A percentile compares a stretch with the other conserved stretches of the same genome.
Evolutionary conservation across 2,329 filamentous ascomycete genomes (phyloP).

Genomic region (Aureobasidium lini): DNA sequence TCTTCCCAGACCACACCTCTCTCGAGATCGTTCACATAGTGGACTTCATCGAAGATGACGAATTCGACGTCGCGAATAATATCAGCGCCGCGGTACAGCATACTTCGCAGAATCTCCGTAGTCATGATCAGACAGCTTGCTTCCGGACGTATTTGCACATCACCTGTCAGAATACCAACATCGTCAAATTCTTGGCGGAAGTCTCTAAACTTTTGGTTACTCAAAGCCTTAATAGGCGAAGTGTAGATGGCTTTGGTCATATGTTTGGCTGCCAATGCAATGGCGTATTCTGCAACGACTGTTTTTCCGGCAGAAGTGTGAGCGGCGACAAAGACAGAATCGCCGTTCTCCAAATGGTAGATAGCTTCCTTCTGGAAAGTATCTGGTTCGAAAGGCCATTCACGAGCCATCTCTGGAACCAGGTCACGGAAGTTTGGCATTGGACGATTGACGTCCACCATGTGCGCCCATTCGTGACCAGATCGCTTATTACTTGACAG

Average conservation of each 20-base stretch:
- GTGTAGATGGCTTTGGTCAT: conserved; percentile 99
- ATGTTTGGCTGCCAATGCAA: conserved; percentile 90
- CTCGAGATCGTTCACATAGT: conserved; percentile 95
- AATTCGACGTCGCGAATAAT: conserved; percentile 96
- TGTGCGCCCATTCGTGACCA: conserved; percentile 91
- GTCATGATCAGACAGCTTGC: conserved; percentile 99
- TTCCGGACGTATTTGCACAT: conserved; percentile 96
- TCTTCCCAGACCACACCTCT: conserved; percentile 98
- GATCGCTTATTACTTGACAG: conserved; percentile 64
- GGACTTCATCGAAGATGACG: conserved; percentile 97
- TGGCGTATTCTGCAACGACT: conserved; percentile 95
- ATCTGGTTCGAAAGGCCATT: conserved; percentile 96
- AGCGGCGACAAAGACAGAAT: conserved; percentile 95
- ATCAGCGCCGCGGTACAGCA: conserved; percentile 95
- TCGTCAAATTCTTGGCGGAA: conserved; percentile 88
- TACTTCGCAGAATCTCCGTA: conserved; percentile 93
- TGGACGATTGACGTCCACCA: conserved; percentile 90
- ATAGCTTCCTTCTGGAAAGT: conserved; percentile 98
- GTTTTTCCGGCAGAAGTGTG: conserved; percentile 98
- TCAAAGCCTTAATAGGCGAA: conserved; percentile 94
- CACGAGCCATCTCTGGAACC: conserved; percentile 89
- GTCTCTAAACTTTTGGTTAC: conserved; percentile 97
- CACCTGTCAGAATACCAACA: conserved; percentile 91
- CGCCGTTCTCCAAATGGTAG: conserved; percentile 91
- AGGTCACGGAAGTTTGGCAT: conserved; percentile 91